phyloP scores from a whole-genome alignment of 1,139 yeast species.

The Protomyces lactucae-debilis region DNA sequence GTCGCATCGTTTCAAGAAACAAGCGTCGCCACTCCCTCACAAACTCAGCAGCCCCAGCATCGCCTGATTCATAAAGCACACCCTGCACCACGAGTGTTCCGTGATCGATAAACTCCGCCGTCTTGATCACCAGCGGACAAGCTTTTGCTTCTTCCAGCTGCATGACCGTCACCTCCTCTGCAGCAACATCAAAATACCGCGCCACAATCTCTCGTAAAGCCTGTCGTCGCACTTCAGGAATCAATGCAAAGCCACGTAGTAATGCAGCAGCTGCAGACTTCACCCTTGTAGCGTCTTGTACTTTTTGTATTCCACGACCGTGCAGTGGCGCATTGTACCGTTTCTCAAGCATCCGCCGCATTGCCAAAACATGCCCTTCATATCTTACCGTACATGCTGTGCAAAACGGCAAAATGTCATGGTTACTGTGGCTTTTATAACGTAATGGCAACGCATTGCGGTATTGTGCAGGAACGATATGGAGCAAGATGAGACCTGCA shows the following conservation, averaged over 20 bases:
- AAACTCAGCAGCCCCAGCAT: slow-evolving; percentile 1
- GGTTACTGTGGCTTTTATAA: slow-evolving; percentile 11
- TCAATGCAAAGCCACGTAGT: not conserved
- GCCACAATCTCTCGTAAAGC: not conserved
- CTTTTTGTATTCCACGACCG: slow-evolving; percentile 6
- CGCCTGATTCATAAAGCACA: not conserved
- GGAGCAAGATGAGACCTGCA: slow-evolving; percentile 4
- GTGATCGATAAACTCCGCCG: not conserved
- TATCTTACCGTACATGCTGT: not conserved
- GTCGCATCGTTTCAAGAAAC: slow-evolving; percentile 5
- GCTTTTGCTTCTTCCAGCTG: not conserved
- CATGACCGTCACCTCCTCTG: not conserved
- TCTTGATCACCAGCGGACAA: not conserved
- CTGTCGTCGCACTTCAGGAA: not conserved
- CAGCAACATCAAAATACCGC: not conserved
- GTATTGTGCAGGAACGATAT: slow-evolving; percentile 17
- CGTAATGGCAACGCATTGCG: slow-evolving; percentile 5
- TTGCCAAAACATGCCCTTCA: slow-evolving; percentile 3
- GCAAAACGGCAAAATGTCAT: slow-evolving; percentile 13
- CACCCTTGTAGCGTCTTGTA: not conserved
- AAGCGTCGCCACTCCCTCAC: slow-evolving; percentile 9
- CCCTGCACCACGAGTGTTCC: slow-evolving; percentile 2
- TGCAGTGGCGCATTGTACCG: slow-evolving; percentile 8
- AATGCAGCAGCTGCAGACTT: slow-evolving; percentile 10
- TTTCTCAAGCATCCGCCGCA: not conserved